A percentile compares a stretch with the other conserved stretches of the same genome.
phyloP scores from a whole-genome alignment of 2,329 filamentous ascomycete genomes.

The Penicillium sp. region DNA sequence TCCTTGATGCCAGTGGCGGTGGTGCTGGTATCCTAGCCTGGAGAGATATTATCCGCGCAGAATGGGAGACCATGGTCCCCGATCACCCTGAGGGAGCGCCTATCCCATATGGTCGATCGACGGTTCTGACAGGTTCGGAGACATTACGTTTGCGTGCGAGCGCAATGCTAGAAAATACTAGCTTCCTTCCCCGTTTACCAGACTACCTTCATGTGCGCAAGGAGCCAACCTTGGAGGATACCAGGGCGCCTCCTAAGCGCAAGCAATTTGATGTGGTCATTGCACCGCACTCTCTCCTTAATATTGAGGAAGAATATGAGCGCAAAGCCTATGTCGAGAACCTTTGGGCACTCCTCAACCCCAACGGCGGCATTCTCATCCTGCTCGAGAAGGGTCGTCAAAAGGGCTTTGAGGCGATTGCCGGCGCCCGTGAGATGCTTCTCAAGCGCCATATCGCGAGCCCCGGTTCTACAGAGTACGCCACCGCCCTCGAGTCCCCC shows the following conservation, averaged over 20 bases:
- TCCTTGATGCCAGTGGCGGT: constrained; percentile 59
- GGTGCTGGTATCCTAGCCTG: constrained; percentile 60
- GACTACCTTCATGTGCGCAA: constrained; percentile 68
- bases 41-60: constrained; percentile 69
- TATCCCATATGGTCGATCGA: constrained; percentile 61
- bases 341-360: constrained; percentile 80
- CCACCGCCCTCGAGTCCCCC: constrained; percentile 34
- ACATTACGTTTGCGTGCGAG: constrained; percentile 70
- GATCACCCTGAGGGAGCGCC: constrained; percentile 39
- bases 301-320: constrained; percentile 67
- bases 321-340: constrained; percentile 79
- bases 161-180: constrained; percentile 76
- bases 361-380: constrained; percentile 78
- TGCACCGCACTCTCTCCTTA: constrained; percentile 76
- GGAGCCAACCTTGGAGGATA: constrained; percentile 56
- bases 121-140: constrained; percentile 73
- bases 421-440: constrained; percentile 73
- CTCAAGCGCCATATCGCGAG: constrained; percentile 68
- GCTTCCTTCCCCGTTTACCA: constrained; percentile 85
- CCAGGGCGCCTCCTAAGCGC: constrained; percentile 51
- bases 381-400: constrained; percentile 87
- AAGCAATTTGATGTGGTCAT: constrained; percentile 90
- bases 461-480: constrained; percentile 49
- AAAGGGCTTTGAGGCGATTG: constrained; percentile 86
- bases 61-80: constrained; percentile 68